phyloP scores from a whole-genome alignment of 2,329 filamentous ascomycete species.

The Stagonosporopsis rhizophila region DNA sequence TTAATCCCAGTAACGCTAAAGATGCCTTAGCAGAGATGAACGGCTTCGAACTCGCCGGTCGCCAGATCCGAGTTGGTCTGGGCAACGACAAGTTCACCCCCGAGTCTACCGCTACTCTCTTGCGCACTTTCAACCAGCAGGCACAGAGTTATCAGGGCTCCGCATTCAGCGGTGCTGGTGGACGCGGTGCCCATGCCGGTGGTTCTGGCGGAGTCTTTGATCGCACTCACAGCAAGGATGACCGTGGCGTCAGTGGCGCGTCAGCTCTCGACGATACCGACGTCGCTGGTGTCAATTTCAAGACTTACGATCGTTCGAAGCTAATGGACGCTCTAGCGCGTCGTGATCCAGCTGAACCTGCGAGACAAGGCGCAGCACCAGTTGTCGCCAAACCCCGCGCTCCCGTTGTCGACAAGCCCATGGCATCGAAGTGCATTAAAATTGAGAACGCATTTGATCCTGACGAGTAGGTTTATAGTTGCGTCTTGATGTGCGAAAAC shows the following conservation, averaged over 20 bases:
- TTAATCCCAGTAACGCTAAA: conserved; percentile 87
- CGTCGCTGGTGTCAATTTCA: conserved; percentile 98
- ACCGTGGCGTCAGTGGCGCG: conserved; percentile 85
- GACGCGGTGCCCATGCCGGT: conserved; percentile 82
- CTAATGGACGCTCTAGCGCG: conserved; percentile 98
- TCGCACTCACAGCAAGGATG: conserved; percentile 85
- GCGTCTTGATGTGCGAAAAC: conserved; percentile 2
- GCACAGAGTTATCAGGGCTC: conserved; percentile 78
- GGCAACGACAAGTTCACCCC: conserved; percentile 99
- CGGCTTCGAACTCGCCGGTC: conserved; percentile 95
- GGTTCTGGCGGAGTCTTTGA: conserved; percentile 78
- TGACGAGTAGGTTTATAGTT: conserved; percentile 72
- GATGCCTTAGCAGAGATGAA: conserved; percentile 99
- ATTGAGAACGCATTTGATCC: conserved; percentile 96
- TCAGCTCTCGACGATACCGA: conserved; percentile 97
- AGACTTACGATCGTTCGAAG: conserved; percentile 97
- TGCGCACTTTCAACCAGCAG: conserved; percentile 84
- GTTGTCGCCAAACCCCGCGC: conserved; percentile 76
- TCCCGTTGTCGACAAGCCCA: conserved; percentile 77
- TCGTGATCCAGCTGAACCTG: conserved; percentile 75
- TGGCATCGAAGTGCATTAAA: conserved; percentile 91
- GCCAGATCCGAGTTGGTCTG: conserved; percentile 96
- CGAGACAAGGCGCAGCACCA: conserved; percentile 29
- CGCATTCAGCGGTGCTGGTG: conserved; percentile 87
- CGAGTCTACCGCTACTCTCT: conserved; percentile 90